Conservation (phyloP, 495 filamentous ascomycete genomes). For the Tuber melanosporum region DNA sequence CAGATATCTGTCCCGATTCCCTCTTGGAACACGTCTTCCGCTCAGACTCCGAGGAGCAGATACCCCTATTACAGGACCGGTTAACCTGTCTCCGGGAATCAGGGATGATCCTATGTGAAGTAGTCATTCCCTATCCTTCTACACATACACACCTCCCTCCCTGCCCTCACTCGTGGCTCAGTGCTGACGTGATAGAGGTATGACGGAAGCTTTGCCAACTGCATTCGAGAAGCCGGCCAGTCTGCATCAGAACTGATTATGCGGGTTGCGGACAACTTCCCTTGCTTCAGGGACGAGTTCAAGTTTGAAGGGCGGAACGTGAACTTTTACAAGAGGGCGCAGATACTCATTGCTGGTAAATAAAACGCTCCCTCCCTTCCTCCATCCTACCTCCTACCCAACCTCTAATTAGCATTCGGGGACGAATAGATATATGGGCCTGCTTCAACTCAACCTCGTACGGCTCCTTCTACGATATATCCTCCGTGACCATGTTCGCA, state of each 20-base stretch:
- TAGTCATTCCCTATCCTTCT: constrained; percentile 43
- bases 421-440: constrained; percentile 70
- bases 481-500: constrained; percentile 96
- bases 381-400: neutral
- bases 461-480: constrained; percentile 83
- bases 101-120: constrained; percentile 73
- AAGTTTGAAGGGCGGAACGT: constrained; percentile 65
- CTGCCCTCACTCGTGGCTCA: constrained; percentile 4
- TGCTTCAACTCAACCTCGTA: constrained; percentile 76
- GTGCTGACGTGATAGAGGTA: constrained; percentile 59
- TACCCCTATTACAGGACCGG: constrained; percentile 75
- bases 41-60: constrained; percentile 76
- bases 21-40: constrained; percentile 72
- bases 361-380: neutral
- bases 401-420: neutral
- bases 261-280: constrained; percentile 67
- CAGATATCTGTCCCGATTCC: constrained; percentile 68
- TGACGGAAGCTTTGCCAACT: constrained; percentile 64
- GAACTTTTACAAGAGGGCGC: constrained; percentile 83
- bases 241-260: constrained; percentile 84
- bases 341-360: constrained; percentile 74
- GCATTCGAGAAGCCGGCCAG: constrained; percentile 64
- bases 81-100: constrained; percentile 77
- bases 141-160: neutral
- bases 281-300: constrained; percentile 78